Conservation (phyloP, 257 asterid genomes). For the Prunella vulgaris region DNA sequence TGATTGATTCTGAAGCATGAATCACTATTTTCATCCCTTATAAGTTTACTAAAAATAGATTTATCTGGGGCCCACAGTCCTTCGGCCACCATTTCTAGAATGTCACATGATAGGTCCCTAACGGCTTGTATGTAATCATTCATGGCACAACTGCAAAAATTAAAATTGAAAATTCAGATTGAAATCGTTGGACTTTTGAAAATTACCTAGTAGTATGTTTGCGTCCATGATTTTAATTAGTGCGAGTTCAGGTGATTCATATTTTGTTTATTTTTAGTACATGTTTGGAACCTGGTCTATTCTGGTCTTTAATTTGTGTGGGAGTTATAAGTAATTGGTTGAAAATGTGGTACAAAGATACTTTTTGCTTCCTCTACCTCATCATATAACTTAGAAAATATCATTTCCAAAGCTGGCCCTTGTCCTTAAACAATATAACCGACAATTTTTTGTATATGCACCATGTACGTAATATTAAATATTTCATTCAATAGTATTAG, state of each 20-base stretch:
- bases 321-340: constrained; percentile 21
- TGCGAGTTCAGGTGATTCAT: not conserved
- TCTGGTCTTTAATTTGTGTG: not conserved
- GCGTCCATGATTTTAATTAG: not conserved
- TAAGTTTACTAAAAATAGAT: constrained; percentile 45
- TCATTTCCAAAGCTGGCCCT: not conserved
- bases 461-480: too few relatives aligned
- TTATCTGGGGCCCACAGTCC: constrained; percentile 39
- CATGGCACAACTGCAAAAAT: constrained; percentile 17
- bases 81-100: constrained; percentile 63
- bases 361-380: not conserved
- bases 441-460: too few relatives aligned
- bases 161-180: too few relatives aligned
- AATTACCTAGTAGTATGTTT: not conserved
- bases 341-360: constrained; percentile 3
- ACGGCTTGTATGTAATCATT: constrained; percentile 58
- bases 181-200: not conserved
- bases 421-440: too few relatives aligned
- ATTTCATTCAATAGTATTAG: too few relatives aligned
- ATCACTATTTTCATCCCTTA: constrained; percentile 47
- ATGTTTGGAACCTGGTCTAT: not conserved
- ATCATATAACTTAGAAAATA: not conserved
- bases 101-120: constrained; percentile 47
- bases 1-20: constrained; percentile 76
- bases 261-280: not conserved